A percentile compares a stretch with the other conserved stretches of the same genome.
Evolutionary conservation across 257 asterid species (phyloP).

Genomic region (Nicotiana noctiflora): DNA sequence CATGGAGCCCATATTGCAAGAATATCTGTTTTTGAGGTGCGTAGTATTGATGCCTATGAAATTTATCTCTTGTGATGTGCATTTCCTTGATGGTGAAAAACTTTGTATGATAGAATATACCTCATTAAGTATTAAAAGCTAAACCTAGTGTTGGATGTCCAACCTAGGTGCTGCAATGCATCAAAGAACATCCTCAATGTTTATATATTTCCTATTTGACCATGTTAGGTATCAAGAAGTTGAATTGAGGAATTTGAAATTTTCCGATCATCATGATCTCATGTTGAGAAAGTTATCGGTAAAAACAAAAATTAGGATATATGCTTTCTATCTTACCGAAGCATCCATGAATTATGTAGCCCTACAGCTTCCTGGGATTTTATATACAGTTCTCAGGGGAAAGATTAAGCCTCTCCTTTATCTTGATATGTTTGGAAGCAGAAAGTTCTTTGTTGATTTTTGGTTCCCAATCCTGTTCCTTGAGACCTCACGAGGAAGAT

Average conservation of each 20-base stretch:
- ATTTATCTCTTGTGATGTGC: not conserved
- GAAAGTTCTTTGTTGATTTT: not conserved
- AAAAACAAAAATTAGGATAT: not conserved
- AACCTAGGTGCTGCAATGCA: too few relatives aligned
- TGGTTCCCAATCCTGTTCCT: not conserved
- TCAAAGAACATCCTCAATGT: too few relatives aligned
- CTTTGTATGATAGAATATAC: too few relatives aligned
- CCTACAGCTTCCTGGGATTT: not conserved
- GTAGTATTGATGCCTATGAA: conserved; percentile 12
- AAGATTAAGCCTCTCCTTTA: not conserved
- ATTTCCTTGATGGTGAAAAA: too few relatives aligned
- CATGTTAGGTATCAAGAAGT: not conserved
- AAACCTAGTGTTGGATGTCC: too few relatives aligned
- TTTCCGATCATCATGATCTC: not conserved
- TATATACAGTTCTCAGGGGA: not conserved
- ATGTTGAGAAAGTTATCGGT: not conserved
- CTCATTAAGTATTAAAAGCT: too few relatives aligned
- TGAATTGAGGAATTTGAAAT: not conserved
- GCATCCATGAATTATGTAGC: not conserved
- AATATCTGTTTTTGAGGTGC: conserved; percentile 86
- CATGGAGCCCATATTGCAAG: conserved; percentile 86
- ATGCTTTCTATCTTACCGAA: not conserved
- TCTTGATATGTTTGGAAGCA: not conserved
- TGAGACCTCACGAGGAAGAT: not conserved
- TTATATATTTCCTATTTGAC: not conserved